phyloP scores from a whole-genome alignment of 352 stramenopile genomes.

The Phytophthora cryptogea region DNA sequence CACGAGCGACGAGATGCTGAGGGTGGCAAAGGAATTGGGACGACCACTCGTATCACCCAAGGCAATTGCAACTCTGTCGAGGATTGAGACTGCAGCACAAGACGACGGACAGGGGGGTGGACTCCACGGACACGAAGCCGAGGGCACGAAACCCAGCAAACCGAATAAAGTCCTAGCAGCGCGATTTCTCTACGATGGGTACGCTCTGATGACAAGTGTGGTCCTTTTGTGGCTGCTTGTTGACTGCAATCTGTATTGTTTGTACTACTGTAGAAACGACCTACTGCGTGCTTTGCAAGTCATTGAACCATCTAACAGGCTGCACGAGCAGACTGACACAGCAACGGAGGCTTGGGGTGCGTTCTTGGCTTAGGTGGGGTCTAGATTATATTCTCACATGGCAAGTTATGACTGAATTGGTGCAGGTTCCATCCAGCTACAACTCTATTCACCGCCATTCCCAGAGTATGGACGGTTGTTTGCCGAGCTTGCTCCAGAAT shows the following conservation, averaged over 20 bases:
- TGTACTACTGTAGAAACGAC: slow-evolving; percentile 46
- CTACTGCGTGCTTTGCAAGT: slow-evolving; percentile 65
- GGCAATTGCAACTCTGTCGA: neutral
- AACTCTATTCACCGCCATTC: slow-evolving; percentile 48
- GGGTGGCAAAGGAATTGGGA: slow-evolving; percentile 50
- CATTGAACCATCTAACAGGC: slow-evolving; percentile 57
- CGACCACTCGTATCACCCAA: slow-evolving; percentile 39
- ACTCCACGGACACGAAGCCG: neutral
- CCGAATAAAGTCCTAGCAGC: slow-evolving; percentile 13
- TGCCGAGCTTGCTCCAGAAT: slow-evolving; percentile 50
- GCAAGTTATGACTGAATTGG: neutral
- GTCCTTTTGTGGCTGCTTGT: neutral
- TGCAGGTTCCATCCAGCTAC: slow-evolving; percentile 66
- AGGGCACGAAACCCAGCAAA: slow-evolving; percentile 25
- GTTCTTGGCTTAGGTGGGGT: neutral
- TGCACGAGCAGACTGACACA: slow-evolving; percentile 11
- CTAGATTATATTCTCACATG: slow-evolving; percentile 1
- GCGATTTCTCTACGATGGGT: slow-evolving; percentile 78
- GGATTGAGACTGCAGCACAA: neutral
- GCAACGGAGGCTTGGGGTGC: slow-evolving; percentile 42
- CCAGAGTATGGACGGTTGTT: slow-evolving; percentile 52
- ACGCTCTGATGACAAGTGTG: neutral
- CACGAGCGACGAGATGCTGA: slow-evolving; percentile 71
- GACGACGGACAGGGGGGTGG: slow-evolving; percentile 3
- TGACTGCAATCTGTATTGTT: neutral